A percentile compares a stretch with the other conserved stretches of the same genome.
phyloP scores from a whole-genome alignment of 1,284 basidiomycete species.

The Ustilago trichophora region DNA sequence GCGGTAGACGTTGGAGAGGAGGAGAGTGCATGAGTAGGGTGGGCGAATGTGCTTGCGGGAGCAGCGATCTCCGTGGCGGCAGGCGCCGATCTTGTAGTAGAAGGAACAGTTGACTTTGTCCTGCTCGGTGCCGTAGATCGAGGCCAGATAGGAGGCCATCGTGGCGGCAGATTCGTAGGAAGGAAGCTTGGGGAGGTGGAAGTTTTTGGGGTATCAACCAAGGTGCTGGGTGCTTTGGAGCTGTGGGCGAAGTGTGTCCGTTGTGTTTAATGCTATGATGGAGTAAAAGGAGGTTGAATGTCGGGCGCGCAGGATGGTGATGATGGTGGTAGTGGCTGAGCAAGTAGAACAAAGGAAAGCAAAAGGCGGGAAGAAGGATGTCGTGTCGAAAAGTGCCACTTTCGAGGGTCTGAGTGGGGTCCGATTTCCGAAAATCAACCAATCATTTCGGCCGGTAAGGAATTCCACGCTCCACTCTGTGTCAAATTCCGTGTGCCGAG shows the following conservation, averaged over 20 bases:
- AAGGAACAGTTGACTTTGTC: slow-evolving; percentile 94
- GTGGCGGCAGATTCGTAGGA: neutral
- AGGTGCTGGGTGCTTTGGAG: too few relatives aligned
- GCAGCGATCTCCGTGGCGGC: slow-evolving; percentile 93
- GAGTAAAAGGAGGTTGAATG: neutral
- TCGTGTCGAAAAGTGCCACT: slow-evolving; percentile 25
- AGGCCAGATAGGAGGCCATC: slow-evolving; percentile 52
- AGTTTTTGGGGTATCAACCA: too few relatives aligned
- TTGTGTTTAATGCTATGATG: too few relatives aligned
- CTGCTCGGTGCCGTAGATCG: slow-evolving; percentile 73
- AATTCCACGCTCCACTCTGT: too few relatives aligned
- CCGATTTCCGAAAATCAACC: slow-evolving; percentile 12
- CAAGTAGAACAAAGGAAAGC: neutral
- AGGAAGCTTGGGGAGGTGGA: neutral
- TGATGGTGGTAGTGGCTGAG: slow-evolving; percentile 20
- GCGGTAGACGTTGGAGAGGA: slow-evolving; percentile 98
- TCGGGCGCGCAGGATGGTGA: neutral
- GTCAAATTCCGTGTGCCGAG: neutral
- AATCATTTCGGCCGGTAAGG: neutral
- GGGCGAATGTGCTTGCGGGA: slow-evolving; percentile 98
- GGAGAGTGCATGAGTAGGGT: slow-evolving; percentile 94
- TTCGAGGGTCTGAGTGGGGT: slow-evolving; percentile 14
- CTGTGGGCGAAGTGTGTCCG: too few relatives aligned
- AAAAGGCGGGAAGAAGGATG: neutral
- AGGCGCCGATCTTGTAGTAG: slow-evolving; percentile 97